Evolutionary conservation across 2,329 filamentous ascomycete genomes (phyloP), one percentile per base, ranked within the genome.

Genomic region (Monilinia laxa): DNA sequence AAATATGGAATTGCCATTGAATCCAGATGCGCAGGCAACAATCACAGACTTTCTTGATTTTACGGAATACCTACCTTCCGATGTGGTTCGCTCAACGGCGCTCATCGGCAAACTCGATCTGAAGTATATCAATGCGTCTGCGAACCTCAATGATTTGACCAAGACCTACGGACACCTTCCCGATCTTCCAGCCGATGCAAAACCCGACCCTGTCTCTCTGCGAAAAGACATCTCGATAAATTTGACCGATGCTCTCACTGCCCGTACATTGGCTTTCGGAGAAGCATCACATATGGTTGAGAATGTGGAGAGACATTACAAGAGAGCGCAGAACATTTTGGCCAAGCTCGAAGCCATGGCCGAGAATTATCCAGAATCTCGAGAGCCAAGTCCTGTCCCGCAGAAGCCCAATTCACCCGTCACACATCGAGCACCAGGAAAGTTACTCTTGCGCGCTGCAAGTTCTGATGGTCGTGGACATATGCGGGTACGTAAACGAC

Each of bases 21-120:
- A 90, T 70, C 87, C 87, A 7, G 87, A 90, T 79, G 86, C 86
- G 35, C 86, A 89, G 72, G 86, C 87, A 9, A 89, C 87, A n/a
- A 84, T 89, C 23, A 88, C 85, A 68, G 87, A 90, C 76, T 90
- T 89, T 74, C 84, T 90, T 75, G 87, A 90, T 68, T 78, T 78
- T 55, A 76, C 82, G 75, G 88, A 90, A 76, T 88, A 90, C 76
- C 82, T 90, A 1, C 87, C 87, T 14, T 85, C 87, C 62, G 88
- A 90, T 74, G 84, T 90, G 73, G 80, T 84, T 69, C 85, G 88
- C 67, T 90, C 87, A 31, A 79, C 90, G 55, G 88, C 85, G 4
- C 80, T 90, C 49, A 87, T 90, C 68, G 84, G 85, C 64, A 83
- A 88, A 70, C 85, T 90, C 64, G 87, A 90, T 75, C 76, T 83